A percentile compares a stretch with the other conserved stretches of the same genome.
Conservation (phyloP, 306 rosid species). For the Cicer arietinum region DNA sequence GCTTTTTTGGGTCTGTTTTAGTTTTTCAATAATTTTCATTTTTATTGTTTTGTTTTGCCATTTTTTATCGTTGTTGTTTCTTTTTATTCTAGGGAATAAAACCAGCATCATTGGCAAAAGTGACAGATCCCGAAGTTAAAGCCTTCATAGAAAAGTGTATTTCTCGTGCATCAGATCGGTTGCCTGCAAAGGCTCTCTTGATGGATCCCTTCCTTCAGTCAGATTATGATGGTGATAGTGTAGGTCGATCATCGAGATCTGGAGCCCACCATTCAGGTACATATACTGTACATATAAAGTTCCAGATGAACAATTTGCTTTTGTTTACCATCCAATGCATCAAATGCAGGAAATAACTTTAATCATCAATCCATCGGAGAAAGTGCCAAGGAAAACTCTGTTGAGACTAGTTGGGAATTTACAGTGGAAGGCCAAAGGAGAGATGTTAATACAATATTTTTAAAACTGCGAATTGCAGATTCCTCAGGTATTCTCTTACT, state of each 20-base stretch:
- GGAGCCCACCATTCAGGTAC: slow-evolving; percentile 53
- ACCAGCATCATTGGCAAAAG: slow-evolving; percentile 91
- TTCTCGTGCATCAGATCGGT: slow-evolving; percentile 73
- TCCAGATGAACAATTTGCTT: slow-evolving; percentile 27
- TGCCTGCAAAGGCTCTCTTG: slow-evolving; percentile 86
- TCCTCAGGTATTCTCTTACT: slow-evolving; percentile 63
- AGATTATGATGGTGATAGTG: slow-evolving; percentile 59
- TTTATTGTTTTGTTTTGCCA: slow-evolving; percentile 7
- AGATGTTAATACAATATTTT: slow-evolving; percentile 76
- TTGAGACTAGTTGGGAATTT: slow-evolving; percentile 67
- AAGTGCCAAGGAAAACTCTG: slow-evolving; percentile 45
- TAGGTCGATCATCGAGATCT: slow-evolving; percentile 53
- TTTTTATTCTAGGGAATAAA: slow-evolving; percentile 78
- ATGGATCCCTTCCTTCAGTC: slow-evolving; percentile 83
- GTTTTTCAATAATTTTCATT: slow-evolving; percentile 11
- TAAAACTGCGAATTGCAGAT: slow-evolving; percentile 83
- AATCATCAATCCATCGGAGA: slow-evolving; percentile 44
- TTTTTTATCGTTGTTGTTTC: slow-evolving; percentile 34
- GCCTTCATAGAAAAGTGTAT: slow-evolving; percentile 89
- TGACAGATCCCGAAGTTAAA: slow-evolving; percentile 66
- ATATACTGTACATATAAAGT: slow-evolving; percentile 25
- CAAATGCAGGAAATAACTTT: slow-evolving; percentile 54
- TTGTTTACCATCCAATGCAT: slow-evolving; percentile 44
- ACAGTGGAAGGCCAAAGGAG: slow-evolving; percentile 85
- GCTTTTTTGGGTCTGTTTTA: background rate